These are phyloP conservation scores for Irpex sp. DNA, from an alignment of 1,284 basidiomycete genomes.

Conservation along the genomic window DNA sequence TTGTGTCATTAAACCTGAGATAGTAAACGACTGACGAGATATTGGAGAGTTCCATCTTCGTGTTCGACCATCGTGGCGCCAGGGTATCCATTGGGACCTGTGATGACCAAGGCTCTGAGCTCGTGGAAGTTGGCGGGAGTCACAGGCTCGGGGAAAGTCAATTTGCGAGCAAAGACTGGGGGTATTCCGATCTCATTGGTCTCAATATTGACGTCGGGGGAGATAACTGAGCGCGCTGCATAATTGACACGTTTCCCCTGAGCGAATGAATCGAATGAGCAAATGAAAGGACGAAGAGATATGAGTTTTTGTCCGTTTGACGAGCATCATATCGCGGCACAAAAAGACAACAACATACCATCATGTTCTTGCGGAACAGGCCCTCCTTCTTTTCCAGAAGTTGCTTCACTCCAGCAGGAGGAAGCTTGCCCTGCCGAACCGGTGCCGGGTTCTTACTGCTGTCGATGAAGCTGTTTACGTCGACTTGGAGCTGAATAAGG, in stretches of 20 bases:
- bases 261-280: neutral
- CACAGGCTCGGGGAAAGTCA: slow-evolving; percentile 98
- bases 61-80: slow-evolving; percentile 94
- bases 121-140: slow-evolving; percentile 89
- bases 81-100: slow-evolving; percentile 86
- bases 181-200: slow-evolving; percentile 99
- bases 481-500: slow-evolving; percentile 87
- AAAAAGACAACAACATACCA: slow-evolving; percentile 50
- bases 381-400: slow-evolving; percentile 99
- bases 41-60: slow-evolving; percentile 87
- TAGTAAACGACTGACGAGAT: slow-evolving; percentile 48
- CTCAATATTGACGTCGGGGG: slow-evolving; percentile 99
- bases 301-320: neutral
- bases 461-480: slow-evolving; percentile 98
- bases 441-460: slow-evolving; percentile 91
- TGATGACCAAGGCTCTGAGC: slow-evolving; percentile 88
- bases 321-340: slow-evolving; percentile 1
- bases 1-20: too few relatives aligned
- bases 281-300: too few relatives aligned
- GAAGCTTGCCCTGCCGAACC: slow-evolving; percentile 85
- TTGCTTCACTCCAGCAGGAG: slow-evolving; percentile 94
- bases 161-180: slow-evolving; percentile 93
- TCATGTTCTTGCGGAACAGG: slow-evolving; percentile 98
- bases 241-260: slow-evolving; percentile 99
- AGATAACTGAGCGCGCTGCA: slow-evolving; percentile 98